Conservation (phyloP, 345 rosid species). For the Camelina hispida region DNA sequence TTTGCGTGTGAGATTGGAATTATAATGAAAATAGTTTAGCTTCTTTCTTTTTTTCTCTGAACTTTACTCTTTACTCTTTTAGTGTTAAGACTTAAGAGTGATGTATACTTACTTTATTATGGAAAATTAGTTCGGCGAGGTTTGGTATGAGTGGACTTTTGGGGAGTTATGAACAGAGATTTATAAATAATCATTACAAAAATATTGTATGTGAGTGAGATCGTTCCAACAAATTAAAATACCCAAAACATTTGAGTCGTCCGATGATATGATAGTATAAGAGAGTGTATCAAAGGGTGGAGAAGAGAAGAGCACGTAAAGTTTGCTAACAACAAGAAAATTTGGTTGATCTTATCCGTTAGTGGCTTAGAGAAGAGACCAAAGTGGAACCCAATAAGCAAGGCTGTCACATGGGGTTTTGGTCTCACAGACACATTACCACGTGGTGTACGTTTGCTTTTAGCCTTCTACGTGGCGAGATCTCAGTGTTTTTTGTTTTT, state of each 20-base stretch:
- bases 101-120: neutral
- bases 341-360: slow-evolving; percentile 43
- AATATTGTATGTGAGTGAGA: neutral
- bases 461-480: slow-evolving; percentile 32
- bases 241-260: neutral
- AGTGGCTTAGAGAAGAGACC: slow-evolving; percentile 20
- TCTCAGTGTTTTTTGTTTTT: slow-evolving; percentile 12
- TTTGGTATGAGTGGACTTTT: neutral
- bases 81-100: neutral
- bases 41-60: neutral
- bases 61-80: neutral
- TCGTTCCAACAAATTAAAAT: neutral
- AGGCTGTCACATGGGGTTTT: slow-evolving; percentile 37
- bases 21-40: neutral
- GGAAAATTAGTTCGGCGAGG: neutral
- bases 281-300: no score
- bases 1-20: slow-evolving; percentile 4
- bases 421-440: slow-evolving; percentile 21
- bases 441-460: slow-evolving; percentile 27
- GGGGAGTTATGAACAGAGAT: neutral
- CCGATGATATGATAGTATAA: no score
- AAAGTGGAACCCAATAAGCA: slow-evolving; percentile 27
- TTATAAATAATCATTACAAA: neutral
- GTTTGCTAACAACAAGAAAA: no score
- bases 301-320: no score